These are phyloP conservation scores for Pseudozyma hubeiensis DNA, from an alignment of 1,284 basidiomycete species.

Conservation along the genomic window DNA sequence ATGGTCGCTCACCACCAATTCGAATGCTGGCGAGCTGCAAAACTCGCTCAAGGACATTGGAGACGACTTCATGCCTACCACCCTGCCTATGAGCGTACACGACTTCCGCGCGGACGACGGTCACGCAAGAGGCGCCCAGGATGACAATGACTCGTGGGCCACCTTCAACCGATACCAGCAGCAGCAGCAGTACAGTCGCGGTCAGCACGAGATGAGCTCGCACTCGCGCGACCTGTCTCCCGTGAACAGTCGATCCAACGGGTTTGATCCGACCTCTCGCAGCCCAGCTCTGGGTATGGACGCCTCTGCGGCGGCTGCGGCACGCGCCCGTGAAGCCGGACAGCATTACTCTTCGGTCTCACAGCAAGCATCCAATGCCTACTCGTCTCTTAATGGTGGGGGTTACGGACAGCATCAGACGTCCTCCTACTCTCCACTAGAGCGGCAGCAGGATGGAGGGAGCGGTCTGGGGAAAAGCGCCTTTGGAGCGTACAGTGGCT, in stretches of 20 bases:
- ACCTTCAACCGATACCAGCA: conserved; percentile 43
- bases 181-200: conserved; percentile 24
- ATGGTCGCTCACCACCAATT: conserved; percentile 54
- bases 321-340: conserved; percentile 30
- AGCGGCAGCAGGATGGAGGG: conserved; percentile 38
- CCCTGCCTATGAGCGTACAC: conserved; percentile 55
- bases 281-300: conserved; percentile 42
- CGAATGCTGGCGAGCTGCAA: conserved; percentile 48
- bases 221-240: conserved; percentile 37
- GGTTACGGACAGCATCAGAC: conserved; percentile 22
- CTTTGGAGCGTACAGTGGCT: conserved; percentile 45
- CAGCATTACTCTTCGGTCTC: conserved; percentile 30
- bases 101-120: conserved; percentile 47
- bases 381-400: conserved; percentile 32
- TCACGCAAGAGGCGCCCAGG: conserved; percentile 9
- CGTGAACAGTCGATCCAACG: conserved; percentile 28
- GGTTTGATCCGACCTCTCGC: conserved; percentile 46
- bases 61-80: conserved; percentile 58
- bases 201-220: conserved; percentile 24
- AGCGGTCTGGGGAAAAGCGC: conserved; percentile 23
- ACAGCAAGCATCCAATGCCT: conserved; percentile 32
- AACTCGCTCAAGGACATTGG: conserved; percentile 59
- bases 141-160: conserved; percentile 23
- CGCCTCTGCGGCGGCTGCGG: conserved; percentile 20
- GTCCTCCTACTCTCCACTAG: conserved; percentile 37